Evolutionary conservation across 2,329 filamentous ascomycete genomes (phyloP).

Genomic region (Fusarium veterinarium): DNA sequence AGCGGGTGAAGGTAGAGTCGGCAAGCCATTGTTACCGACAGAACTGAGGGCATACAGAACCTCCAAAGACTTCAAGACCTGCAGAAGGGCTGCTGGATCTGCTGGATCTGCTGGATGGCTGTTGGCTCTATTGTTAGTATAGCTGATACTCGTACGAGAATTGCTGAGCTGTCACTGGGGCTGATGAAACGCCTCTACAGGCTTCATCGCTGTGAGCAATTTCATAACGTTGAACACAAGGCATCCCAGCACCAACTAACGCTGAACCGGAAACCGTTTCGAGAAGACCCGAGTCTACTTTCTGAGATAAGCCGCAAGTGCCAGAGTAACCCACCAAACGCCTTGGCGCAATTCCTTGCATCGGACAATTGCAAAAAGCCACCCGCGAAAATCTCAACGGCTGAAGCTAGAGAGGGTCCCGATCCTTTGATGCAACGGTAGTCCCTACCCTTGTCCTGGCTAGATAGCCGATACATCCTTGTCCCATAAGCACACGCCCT

Average conservation of each 20-base stretch:
- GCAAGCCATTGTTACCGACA: conserved; percentile 25
- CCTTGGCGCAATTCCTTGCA: not conserved
- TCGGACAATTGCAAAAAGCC: not conserved
- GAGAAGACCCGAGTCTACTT: not conserved
- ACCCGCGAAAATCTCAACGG: not conserved
- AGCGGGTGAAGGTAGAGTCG: conserved; percentile 31
- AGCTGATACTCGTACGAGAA: not conserved
- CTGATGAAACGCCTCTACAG: not conserved
- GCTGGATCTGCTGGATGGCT: not conserved
- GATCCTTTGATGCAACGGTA: conserved; percentile 12
- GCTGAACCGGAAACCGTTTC: not conserved
- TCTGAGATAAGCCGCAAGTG: conserved; percentile 13
- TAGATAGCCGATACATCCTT: conserved; percentile 8
- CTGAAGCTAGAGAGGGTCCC: not conserved
- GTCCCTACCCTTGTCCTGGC: not conserved
- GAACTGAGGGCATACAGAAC: not conserved
- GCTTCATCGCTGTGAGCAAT: not conserved
- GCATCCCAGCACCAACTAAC: not conserved
- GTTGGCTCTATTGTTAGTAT: not conserved
- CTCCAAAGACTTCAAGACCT: not conserved
- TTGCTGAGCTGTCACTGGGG: not conserved
- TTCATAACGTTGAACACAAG: not conserved
- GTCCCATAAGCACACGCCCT: not conserved
- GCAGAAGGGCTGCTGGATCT: not conserved
- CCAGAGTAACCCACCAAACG: not conserved